Evolutionary conservation across 2,329 filamentous ascomycete species (phyloP).

Genomic region (Hypoxylon sp.): DNA sequence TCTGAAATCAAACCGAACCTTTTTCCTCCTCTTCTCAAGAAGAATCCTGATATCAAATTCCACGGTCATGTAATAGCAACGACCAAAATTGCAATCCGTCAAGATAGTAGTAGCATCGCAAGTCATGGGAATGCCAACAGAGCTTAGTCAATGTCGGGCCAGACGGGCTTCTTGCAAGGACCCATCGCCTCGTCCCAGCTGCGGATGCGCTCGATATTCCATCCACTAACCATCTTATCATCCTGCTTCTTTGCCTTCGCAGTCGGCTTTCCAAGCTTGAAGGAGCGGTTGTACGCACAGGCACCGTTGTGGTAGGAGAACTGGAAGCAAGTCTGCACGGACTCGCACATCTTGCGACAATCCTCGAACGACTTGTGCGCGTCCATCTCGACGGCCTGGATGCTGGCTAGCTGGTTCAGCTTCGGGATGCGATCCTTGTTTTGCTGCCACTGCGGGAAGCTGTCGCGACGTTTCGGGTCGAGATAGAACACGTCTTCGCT

Average conservation of each 20-base stretch:
- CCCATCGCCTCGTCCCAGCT: constrained; percentile 51
- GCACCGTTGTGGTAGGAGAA: constrained; percentile 52
- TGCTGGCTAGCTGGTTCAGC: constrained; percentile 37
- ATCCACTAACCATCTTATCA: constrained; percentile 51
- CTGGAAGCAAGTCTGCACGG: constrained; percentile 51
- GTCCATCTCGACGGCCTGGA: constrained; percentile 50
- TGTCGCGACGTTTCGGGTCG: constrained; percentile 39
- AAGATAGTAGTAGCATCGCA: not conserved
- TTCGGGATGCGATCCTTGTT: constrained; percentile 45
- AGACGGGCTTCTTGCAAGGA: constrained; percentile 44
- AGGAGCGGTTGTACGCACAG: constrained; percentile 49
- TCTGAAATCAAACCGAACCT: too few species aligned
- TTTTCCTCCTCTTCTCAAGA: too few species aligned
- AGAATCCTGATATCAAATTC: too few species aligned
- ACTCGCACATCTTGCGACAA: constrained; percentile 57
- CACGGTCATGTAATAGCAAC: too few species aligned
- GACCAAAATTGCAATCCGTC: too few species aligned
- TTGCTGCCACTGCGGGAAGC: constrained; percentile 47
- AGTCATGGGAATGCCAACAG: not conserved
- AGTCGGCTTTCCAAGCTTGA: constrained; percentile 52
- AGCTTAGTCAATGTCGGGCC: constrained; percentile 30
- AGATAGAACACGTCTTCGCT: constrained; percentile 56
- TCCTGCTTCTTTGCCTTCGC: constrained; percentile 43
- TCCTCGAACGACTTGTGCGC: constrained; percentile 54
- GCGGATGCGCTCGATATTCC: constrained; percentile 53